Evolutionary conservation across 208 protist species (phyloP), one percentile per base, ranked within the genome.

Genomic region (Trypanosoma congolense): DNA sequence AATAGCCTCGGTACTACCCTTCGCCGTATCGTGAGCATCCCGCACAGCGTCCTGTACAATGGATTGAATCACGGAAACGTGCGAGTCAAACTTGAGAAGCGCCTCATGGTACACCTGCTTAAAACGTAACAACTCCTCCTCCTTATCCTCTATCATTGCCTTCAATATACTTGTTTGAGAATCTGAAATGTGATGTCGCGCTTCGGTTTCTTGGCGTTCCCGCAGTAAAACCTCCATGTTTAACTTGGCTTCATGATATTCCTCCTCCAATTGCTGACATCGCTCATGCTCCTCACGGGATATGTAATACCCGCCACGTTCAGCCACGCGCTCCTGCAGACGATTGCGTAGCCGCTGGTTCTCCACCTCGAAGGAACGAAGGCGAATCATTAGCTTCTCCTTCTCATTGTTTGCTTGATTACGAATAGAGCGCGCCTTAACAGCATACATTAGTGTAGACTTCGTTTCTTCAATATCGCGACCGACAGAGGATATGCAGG

Each of bases 371-470:
- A 90, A 72, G n/a, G 76, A 89, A 29, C 83, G 75, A 36, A 94
- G 61, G 21, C 81, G 75, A 25, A 86, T 73, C 36, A 90, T 70
- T 30, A 96, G 58, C 59, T 87, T 92, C 52, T 92, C 80, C 41
- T 60, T 62, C 49, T 93, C 80, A 35, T 75, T 87, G 73, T 93
- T 90, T 33, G 87, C 75, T 2, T 73, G 76, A 68, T 98, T 98
- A 46, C 88, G 78, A 67, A 98, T 98, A 48, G 93, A 96, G 26
- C 90, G 74, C 8, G 95, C 95, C 49, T 96, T 87, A 42, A 95
- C 93, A 12, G 95, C 95, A 68, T 98, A 98, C 64, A 96, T 84
- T n/a, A 98, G 75, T 8, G 97, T 98, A 41, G 85, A 96, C 56
- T 96, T 85, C 6, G 92, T 97, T 70, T 98, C 96, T 47, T 98